Base-by-base conservation (phyloP, 768 basidiomycete species). In the Collybiopsis confluens region DNA sequence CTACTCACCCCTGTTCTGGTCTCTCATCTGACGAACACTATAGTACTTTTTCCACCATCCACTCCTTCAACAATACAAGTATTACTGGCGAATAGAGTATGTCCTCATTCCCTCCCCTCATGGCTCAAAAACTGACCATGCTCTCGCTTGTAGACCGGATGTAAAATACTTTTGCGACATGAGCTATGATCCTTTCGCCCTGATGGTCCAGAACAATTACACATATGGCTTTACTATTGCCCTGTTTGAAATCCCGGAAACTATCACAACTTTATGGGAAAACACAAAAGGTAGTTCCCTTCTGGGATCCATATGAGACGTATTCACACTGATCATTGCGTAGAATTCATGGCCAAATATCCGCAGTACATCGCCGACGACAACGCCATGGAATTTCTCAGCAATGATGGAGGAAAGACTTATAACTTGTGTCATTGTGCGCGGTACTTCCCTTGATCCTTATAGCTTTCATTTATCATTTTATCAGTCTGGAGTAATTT, bases 141-240 rank as follows among this genome's bases (percentile, higher is more conserved):
- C 79, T 55, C 75, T 78, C 63, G 79, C 75, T 60, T 83, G 71
- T 40, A 54, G 52, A 30, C 88, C 88, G 1, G 78, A 81, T 58
- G 83, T 90, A 48, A 84, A 87, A 67, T 86, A 83, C 72, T 86
- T 81, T 70, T 90, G 89, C 67, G 82, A 90, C 59, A 65, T 85
- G 54, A 70, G 75, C 52, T 74, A 73, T 37, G 82, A 83, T 62
- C 90, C 90, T 0, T 90, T 92, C 75, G 52, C 81, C 4, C 78
- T 75, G 63, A 88, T 90, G 86, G 74, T 84, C 62, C 75, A 84
- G 18, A 70, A 86, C 54, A 75, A 82, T 45, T 86, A 86, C 65
- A 73, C 81, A 0, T 92, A 90, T 60, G 83, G 86, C 7, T 92
- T 89, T 70, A 89, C 86, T 0, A 78, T 91, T 37, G 80, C 85